Percentiles rank a stretch among this genome's conserved stretches.
Conservation (phyloP, 108 stramenopile species). For the Nitzschia sp. region DNA sequence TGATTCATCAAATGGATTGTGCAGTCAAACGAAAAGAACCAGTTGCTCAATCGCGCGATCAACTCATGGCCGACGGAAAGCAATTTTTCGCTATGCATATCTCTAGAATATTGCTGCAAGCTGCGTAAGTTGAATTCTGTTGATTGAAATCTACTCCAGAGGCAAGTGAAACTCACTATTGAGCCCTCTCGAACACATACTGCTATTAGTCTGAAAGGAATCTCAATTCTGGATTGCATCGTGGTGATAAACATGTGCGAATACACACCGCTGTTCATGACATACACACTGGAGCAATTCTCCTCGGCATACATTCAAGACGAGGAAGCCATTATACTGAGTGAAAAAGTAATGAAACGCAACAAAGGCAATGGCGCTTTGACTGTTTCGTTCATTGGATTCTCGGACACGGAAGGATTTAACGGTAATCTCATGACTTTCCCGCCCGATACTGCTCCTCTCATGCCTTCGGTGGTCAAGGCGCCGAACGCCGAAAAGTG, state of each 20-base stretch:
- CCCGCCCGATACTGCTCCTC: slow-evolving; percentile 33
- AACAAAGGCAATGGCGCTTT: slow-evolving; percentile 30
- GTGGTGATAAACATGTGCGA: slow-evolving; percentile 36
- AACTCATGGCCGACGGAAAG: slow-evolving; percentile 25
- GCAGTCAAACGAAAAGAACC: slow-evolving; percentile 30
- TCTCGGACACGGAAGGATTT: slow-evolving; percentile 32
- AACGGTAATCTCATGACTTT: slow-evolving; percentile 19
- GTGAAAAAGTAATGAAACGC: slow-evolving; percentile 21
- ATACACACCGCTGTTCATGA: slow-evolving; percentile 27
- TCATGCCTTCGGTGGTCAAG: not conserved
- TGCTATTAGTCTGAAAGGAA: slow-evolving; percentile 18
- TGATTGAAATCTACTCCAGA: too few relatives aligned
- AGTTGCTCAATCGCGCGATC: slow-evolving; percentile 2
- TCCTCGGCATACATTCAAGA: slow-evolving; percentile 24
- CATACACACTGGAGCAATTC: slow-evolving; percentile 26
- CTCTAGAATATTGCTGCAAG: slow-evolving; percentile 26
- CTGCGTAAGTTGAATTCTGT: slow-evolving; percentile 15
- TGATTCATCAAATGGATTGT: slow-evolving; percentile 32
- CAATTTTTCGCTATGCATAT: slow-evolving; percentile 24
- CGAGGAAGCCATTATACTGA: slow-evolving; percentile 17
- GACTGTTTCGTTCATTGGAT: slow-evolving; percentile 36
- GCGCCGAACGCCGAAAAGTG: slow-evolving; percentile 21
- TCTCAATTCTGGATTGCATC: slow-evolving; percentile 24
- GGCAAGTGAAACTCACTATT: too few relatives aligned
- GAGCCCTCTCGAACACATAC: too few relatives aligned